phyloP scores from a whole-genome alignment of 495 filamentous ascomycete genomes.

The Staphylotrichum longicolle region DNA sequence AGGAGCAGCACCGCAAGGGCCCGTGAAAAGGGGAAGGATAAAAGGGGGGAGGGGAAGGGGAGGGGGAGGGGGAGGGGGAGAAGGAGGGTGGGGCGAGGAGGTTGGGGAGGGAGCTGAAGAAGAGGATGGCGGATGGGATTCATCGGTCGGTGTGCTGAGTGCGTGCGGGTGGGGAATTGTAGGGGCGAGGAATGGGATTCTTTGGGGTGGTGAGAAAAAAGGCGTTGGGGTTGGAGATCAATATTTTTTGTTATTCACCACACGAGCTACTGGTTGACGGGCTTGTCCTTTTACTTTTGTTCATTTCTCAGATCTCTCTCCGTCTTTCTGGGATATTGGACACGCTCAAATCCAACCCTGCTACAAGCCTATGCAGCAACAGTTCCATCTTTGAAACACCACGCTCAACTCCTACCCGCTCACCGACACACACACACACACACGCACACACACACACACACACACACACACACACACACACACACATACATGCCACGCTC shows the following conservation, averaged over 20 bases:
- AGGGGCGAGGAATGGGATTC: background rate
- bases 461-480: background rate
- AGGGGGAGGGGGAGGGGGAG: conserved; percentile 10
- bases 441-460: background rate
- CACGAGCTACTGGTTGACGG: too few relatives aligned
- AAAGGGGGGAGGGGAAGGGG: conserved; percentile 28
- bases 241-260: background rate
- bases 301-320: too few relatives aligned
- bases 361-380: too few relatives aligned
- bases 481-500: background rate
- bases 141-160: conserved; percentile 57
- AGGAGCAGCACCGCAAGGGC: conserved; percentile 32
- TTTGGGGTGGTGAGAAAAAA: background rate
- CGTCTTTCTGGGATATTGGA: too few relatives aligned
- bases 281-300: background rate
- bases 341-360: too few relatives aligned
- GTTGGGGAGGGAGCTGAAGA: conserved; percentile 19
- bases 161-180: too few relatives aligned
- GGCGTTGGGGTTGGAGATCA: too few relatives aligned
- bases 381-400: too few relatives aligned
- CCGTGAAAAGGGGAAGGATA: conserved; percentile 27
- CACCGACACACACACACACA: too few relatives aligned
- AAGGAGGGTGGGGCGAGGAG: conserved; percentile 28
- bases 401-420: too few relatives aligned
- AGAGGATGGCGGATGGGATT: conserved; percentile 57